Evolutionary conservation across 2,329 filamentous ascomycete genomes (phyloP).

Genomic region (Zopfia rhizophila): DNA sequence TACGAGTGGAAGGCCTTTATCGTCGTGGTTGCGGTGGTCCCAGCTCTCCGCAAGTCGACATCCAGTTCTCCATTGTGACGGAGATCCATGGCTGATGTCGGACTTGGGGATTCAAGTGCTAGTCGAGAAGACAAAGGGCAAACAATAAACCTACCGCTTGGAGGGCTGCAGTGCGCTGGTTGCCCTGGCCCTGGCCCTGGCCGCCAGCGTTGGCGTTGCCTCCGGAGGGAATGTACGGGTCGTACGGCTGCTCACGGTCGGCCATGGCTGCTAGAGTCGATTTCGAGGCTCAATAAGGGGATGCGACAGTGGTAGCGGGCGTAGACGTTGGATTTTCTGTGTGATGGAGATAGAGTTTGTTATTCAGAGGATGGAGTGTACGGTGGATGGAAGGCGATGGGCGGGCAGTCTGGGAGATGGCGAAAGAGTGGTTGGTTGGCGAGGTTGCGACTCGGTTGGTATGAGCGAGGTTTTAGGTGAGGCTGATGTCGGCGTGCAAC

Average conservation of each 20-base stretch:
- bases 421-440: conserved; percentile 25
- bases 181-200: conserved; percentile 61
- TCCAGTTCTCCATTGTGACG: conserved; percentile 14
- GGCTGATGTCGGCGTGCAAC: conserved; percentile 30
- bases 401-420: conserved; percentile 20
- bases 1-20: not conserved
- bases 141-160: conserved; percentile 73
- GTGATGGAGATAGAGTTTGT: conserved; percentile 33
- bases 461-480: conserved; percentile 40
- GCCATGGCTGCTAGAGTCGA: conserved; percentile 58
- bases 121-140: not conserved
- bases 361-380: conserved; percentile 32
- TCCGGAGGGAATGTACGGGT: conserved; percentile 86
- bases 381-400: conserved; percentile 17
- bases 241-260: conserved; percentile 75
- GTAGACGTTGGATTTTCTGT: not conserved
- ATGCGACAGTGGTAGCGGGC: conserved; percentile 19
- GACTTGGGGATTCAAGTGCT: not conserved
- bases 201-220: conserved; percentile 60
- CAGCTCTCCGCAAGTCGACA: conserved; percentile 22
- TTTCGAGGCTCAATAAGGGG: conserved; percentile 5
- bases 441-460: conserved; percentile 37
- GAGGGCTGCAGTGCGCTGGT: conserved; percentile 76
- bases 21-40: conserved; percentile 14
- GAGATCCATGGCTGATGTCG: not conserved